Evolutionary conservation across 306 rosid species (phyloP).

Genomic region (Dryas alaskensis): DNA sequence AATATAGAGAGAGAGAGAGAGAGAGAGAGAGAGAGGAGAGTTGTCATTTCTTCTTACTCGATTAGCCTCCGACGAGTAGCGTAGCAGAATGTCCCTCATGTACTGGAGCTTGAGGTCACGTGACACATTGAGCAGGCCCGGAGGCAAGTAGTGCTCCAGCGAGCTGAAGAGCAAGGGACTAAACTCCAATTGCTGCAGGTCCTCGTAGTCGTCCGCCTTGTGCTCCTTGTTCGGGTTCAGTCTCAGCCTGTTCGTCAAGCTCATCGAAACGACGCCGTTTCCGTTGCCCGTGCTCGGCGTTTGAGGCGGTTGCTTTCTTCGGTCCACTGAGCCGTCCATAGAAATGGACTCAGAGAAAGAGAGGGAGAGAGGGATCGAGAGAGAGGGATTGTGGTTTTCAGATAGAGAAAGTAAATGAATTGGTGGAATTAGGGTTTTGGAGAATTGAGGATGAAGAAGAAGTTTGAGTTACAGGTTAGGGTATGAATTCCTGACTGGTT

Average conservation of each 20-base stretch:
- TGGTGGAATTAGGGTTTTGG: slow-evolving; percentile 1
- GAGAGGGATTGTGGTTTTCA: not conserved
- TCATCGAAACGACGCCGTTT: slow-evolving; percentile 24
- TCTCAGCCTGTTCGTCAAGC: slow-evolving; percentile 41
- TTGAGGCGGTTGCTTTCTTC: slow-evolving; percentile 40
- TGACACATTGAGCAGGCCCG: slow-evolving; percentile 45
- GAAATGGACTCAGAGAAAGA: slow-evolving; percentile 33
- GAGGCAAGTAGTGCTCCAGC: slow-evolving; percentile 77
- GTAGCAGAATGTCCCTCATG: slow-evolving; percentile 66
- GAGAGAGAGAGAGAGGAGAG: not conserved
- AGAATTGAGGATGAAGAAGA: not conserved
- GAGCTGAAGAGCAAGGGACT: slow-evolving; percentile 73
- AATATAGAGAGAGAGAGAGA: not conserved
- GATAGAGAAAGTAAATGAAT: not conserved
- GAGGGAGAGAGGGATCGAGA: not conserved
- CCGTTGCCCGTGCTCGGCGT: slow-evolving; percentile 40
- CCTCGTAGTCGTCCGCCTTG: slow-evolving; percentile 75
- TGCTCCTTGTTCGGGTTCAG: slow-evolving; percentile 59
- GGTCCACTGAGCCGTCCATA: slow-evolving; percentile 48
- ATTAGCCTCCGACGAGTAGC: slow-evolving; percentile 66
- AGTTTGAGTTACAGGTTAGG: slow-evolving; percentile 24
- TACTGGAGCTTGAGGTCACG: slow-evolving; percentile 70
- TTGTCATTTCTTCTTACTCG: slow-evolving; percentile 43
- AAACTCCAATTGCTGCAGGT: slow-evolving; percentile 60
- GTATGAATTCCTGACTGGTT: not conserved